phyloP scores from a whole-genome alignment of 2,329 filamentous ascomycete species.

The Aspergillus niger region DNA sequence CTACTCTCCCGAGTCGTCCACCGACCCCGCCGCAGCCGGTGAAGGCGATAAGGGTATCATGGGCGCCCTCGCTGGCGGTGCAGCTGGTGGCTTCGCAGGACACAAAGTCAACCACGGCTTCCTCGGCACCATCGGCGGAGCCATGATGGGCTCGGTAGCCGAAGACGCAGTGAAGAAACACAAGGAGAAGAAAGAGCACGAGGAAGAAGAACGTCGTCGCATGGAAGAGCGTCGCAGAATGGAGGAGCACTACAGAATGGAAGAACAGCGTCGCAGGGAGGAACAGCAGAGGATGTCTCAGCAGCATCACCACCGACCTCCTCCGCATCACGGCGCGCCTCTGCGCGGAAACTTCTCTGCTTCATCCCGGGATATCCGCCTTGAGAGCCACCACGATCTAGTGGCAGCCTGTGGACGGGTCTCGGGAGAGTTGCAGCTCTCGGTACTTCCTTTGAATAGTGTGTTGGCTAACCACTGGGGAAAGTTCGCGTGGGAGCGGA shows the following conservation, averaged over 20 bases:
- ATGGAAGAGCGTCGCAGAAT: slow-evolving; percentile 9
- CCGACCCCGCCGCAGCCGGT: slow-evolving; percentile 12
- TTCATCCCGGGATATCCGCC: slow-evolving; percentile 33
- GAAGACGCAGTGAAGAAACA: slow-evolving; percentile 49
- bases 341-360: slow-evolving; percentile 42
- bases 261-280: slow-evolving; percentile 3
- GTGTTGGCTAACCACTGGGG: slow-evolving; percentile 43
- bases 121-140: slow-evolving; percentile 49
- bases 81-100: slow-evolving; percentile 47
- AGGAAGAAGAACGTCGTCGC: slow-evolving; percentile 14
- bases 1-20: neutral
- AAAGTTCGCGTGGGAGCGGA: slow-evolving; percentile 36
- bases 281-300: neutral
- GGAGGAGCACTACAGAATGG: neutral
- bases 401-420: slow-evolving; percentile 38
- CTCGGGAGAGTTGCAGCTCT: slow-evolving; percentile 35
- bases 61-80: slow-evolving; percentile 48
- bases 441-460: slow-evolving; percentile 39
- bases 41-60: slow-evolving; percentile 47
- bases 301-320: neutral
- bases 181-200: slow-evolving; percentile 27
- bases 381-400: slow-evolving; percentile 40
- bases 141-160: slow-evolving; percentile 46
- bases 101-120: slow-evolving; percentile 50
- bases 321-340: neutral